phyloP scores from a whole-genome alignment of 257 asterid genomes.

The Solanum bukasovii region DNA sequence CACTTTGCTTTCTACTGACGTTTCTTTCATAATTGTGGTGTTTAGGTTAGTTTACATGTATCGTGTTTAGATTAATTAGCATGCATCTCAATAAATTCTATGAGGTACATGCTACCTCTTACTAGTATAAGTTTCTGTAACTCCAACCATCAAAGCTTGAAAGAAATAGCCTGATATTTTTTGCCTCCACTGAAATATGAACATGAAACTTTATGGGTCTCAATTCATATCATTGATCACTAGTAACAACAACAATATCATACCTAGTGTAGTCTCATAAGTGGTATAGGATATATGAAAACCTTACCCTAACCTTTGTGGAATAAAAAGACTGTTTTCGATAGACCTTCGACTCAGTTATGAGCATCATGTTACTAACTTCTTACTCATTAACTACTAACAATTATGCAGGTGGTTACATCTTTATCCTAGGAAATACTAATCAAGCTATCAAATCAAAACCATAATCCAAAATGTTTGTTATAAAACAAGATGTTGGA shows the following conservation, averaged over 20 bases:
- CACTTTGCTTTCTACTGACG: rapidly evolving
- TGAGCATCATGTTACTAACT: background rate
- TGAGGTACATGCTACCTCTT: background rate
- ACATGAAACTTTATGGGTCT: background rate
- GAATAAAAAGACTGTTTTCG: rapidly evolving
- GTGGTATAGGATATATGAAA: background rate
- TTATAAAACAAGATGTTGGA: background rate
- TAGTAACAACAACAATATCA: background rate
- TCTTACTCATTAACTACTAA: background rate
- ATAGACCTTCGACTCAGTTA: background rate
- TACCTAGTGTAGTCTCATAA: background rate
- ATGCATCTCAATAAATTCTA: background rate
- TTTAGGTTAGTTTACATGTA: background rate
- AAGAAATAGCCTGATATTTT: background rate
- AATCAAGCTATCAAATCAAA: background rate
- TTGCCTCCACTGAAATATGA: background rate
- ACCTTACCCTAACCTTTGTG: rapidly evolving
- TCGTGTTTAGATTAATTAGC: rapidly evolving
- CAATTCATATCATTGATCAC: background rate
- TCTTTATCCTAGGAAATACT: background rate
- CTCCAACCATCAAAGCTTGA: background rate
- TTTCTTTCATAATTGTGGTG: background rate
- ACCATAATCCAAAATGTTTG: background rate
- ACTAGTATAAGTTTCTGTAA: background rate
- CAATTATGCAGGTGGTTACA: background rate